Percentiles rank a stretch among this genome's conserved stretches.
Evolutionary conservation across 306 rosid genomes (phyloP).

Genomic region (Citrullus amarus): DNA sequence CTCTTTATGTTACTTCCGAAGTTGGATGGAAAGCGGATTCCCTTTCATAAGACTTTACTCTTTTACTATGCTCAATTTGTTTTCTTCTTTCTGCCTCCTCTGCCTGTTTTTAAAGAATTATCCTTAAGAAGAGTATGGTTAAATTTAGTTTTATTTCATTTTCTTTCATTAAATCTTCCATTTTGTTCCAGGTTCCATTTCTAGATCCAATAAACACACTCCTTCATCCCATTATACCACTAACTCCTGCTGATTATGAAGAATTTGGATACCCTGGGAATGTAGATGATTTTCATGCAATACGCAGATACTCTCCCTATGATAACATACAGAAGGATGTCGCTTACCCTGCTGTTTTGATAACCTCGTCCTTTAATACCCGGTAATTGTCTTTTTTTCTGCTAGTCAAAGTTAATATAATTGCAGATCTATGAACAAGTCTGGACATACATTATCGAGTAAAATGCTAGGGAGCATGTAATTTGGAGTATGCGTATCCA

Average conservation of each 20-base stretch:
- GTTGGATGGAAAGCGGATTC: not conserved
- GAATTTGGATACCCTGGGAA: conserved; percentile 91
- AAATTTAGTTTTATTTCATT: not conserved
- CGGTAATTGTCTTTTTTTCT: conserved; percentile 26
- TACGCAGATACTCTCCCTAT: conserved; percentile 71
- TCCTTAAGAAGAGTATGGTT: not conserved
- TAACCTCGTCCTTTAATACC: conserved; percentile 72
- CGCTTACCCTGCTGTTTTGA: conserved; percentile 61
- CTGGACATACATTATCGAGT: not conserved
- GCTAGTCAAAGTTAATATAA: not conserved
- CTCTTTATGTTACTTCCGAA: not conserved
- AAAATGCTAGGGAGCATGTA: not conserved
- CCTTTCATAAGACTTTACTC: not conserved
- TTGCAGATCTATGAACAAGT: not conserved
- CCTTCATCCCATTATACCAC: conserved; percentile 71
- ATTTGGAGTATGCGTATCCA: not conserved
- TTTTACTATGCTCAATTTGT: not conserved
- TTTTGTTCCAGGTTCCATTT: conserved; percentile 71
- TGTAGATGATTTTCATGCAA: conserved; percentile 67
- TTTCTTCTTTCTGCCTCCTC: not conserved
- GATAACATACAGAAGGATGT: conserved; percentile 73
- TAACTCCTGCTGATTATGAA: conserved; percentile 56
- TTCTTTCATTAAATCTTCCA: conserved; percentile 7
- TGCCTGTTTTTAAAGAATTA: not conserved
- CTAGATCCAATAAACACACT: conserved; percentile 79